These are phyloP conservation scores for Castanopsis chinensis DNA, from an alignment of 306 rosid species.

Conservation along the genomic window DNA sequence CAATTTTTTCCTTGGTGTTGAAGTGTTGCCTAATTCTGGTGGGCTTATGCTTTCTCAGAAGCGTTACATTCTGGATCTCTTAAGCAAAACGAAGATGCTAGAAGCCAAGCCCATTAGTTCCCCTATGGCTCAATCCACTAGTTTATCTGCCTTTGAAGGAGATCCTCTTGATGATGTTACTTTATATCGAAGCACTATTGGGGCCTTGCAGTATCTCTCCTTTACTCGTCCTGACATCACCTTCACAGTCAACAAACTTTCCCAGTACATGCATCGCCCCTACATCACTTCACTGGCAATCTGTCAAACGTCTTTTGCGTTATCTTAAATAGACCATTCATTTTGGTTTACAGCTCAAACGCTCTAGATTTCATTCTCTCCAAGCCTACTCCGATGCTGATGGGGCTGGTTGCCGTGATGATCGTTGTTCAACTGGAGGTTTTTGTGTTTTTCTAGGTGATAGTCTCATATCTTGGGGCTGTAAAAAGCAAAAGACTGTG, in stretches of 20 bases:
- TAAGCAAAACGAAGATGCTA: too few relatives aligned
- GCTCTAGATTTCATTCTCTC: too few relatives aligned
- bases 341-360: too few relatives aligned
- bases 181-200: too few relatives aligned
- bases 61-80: background rate
- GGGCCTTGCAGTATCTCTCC: too few relatives aligned
- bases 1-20: too few relatives aligned
- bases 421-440: background rate
- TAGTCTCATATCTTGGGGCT: background rate
- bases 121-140: background rate
- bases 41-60: background rate
- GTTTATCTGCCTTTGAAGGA: background rate
- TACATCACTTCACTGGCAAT: background rate
- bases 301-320: background rate
- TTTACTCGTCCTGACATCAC: too few relatives aligned
- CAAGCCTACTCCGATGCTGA: too few relatives aligned
- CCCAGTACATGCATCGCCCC: background rate
- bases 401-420: too few relatives aligned
- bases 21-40: background rate
- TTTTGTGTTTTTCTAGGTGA: background rate
- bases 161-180: background rate
- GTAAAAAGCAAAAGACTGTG: background rate
- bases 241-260: background rate
- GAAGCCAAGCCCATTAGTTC: too few relatives aligned
- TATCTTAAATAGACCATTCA: too few relatives aligned